phyloP scores from a whole-genome alignment of 2,329 filamentous ascomycete species.

The Atkinsonella texensis region DNA sequence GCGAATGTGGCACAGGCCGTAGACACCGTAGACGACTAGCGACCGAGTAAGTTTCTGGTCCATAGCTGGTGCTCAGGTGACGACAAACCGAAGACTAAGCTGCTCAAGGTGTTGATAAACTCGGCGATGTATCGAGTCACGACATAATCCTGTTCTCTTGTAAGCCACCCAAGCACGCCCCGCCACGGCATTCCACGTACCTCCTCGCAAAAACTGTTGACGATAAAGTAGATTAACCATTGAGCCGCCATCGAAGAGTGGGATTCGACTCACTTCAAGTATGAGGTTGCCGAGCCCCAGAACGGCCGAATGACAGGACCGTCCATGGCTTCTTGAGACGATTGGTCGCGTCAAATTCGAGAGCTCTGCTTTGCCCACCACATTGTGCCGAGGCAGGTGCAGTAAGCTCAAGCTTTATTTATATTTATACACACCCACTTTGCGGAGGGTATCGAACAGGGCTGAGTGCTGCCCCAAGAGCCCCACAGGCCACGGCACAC shows the following conservation, averaged over 20 bases:
- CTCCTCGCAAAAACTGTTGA: conserved; percentile 19
- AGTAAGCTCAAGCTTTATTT: not conserved
- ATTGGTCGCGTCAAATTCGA: not conserved
- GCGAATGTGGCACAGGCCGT: conserved; percentile 19
- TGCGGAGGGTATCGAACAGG: too few species aligned
- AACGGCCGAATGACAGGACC: conserved; percentile 10
- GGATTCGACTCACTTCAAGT: conserved; percentile 16
- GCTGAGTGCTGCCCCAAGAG: not conserved
- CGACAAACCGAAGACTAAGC: conserved; percentile 21
- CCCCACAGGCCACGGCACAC: not conserved
- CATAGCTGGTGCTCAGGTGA: not conserved
- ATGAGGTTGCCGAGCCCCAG: conserved; percentile 21
- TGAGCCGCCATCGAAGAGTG: not conserved
- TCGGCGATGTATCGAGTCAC: conserved; percentile 31
- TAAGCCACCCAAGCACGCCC: not conserved
- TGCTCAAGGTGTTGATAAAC: conserved; percentile 33
- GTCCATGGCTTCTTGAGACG: not conserved
- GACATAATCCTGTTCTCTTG: conserved; percentile 21
- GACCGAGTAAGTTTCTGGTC: not conserved
- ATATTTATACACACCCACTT: too few species aligned
- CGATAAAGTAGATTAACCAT: not conserved
- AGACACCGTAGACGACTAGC: conserved; percentile 26
- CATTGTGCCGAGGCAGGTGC: not conserved
- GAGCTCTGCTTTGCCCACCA: not conserved
- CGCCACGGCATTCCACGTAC: conserved; percentile 6